phyloP scores from a whole-genome alignment of 768 basidiomycete genomes.

The Butyriboletus loyo region DNA sequence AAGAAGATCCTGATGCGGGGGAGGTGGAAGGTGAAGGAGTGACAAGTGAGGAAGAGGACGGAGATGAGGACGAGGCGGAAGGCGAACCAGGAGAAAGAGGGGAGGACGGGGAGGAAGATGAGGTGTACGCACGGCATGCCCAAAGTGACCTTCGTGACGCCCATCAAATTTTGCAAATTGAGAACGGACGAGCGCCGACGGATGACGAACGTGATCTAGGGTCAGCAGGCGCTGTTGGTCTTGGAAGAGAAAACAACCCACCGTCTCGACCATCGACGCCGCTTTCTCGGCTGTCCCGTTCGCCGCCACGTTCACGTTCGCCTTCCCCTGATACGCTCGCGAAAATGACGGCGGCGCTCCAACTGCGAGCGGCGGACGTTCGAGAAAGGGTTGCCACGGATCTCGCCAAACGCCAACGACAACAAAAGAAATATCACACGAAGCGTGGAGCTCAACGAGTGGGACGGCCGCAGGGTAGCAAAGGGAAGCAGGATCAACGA shows the following conservation, averaged over 20 bases:
- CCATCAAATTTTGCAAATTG: conserved; percentile 8
- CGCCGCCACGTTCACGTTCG: conserved; percentile 51
- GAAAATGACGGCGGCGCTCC: conserved; percentile 42
- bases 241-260: conserved; percentile 6
- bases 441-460: conserved; percentile 61
- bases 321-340: conserved; percentile 41
- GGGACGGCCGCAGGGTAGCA: conserved; percentile 76
- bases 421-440: conserved; percentile 76
- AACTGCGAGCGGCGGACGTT: conserved; percentile 39
- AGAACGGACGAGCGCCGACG: conserved; percentile 6
- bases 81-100: conserved; percentile 38
- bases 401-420: conserved; percentile 57
- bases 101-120: conserved; percentile 29
- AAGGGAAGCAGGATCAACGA: conserved; percentile 74
- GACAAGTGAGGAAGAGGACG: conserved; percentile 29
- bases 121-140: conserved; percentile 12
- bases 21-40: conserved; percentile 36
- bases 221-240: not conserved
- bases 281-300: conserved; percentile 47
- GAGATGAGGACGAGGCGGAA: conserved; percentile 36
- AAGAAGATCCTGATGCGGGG: conserved; percentile 38
- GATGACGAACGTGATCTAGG: conserved; percentile 1
- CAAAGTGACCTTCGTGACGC: conserved; percentile 12
- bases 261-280: conserved; percentile 28
- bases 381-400: conserved; percentile 61